Evolutionary conservation across 164 flowering plant genomes (phyloP).

Genomic region (grape (Vitis vinifera)): ASM3070453v1 NC_081805.1:6938501-6939000

Average conservation of each 20-base stretch:
- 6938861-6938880: too few relatives aligned
- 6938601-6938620: constrained; percentile 47
- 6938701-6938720: constrained; percentile 78
- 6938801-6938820: too few relatives aligned
- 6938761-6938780: constrained; percentile 45
- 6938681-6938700: constrained; percentile 30
- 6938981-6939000: too few relatives aligned
- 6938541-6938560: constrained; percentile 60
- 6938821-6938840: too few relatives aligned
- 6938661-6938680: neutral
- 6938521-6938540: constrained; percentile 51
- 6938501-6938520: constrained; percentile 58
- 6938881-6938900: too few relatives aligned
- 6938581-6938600: constrained; percentile 2
- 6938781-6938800: constrained; percentile 24
- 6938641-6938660: neutral
- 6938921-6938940: too few relatives aligned
- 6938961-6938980: too few relatives aligned
- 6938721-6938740: constrained; percentile 66
- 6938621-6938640: constrained; percentile 2
- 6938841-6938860: too few relatives aligned
- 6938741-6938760: constrained; percentile 71
- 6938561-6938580: constrained; percentile 14
- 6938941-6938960: too few relatives aligned
- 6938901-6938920: too few relatives aligned